These are phyloP conservation scores for Nidula microcarpa DNA, from an alignment of 768 basidiomycete genomes.

Conservation along the genomic window DNA sequence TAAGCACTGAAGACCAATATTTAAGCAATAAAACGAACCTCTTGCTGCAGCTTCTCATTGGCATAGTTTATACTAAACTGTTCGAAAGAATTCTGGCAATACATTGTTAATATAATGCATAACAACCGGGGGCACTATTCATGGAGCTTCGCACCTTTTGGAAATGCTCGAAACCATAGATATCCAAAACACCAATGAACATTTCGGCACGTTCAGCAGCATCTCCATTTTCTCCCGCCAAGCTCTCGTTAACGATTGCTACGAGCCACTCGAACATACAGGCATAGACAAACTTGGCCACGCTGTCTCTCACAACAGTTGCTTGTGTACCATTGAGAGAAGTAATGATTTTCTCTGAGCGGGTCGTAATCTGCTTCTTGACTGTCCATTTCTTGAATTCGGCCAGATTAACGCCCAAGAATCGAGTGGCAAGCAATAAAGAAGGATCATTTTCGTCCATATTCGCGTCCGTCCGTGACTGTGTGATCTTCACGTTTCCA, in stretches of 20 bases:
- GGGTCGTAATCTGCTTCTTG: conserved; percentile 95
- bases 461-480: conserved; percentile 74
- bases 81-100: conserved; percentile 78
- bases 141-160: conserved; percentile 62
- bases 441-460: conserved; percentile 83
- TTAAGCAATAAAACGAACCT: conserved; percentile 46
- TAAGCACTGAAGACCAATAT: neutral
- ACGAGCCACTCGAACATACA: conserved; percentile 99
- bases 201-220: conserved; percentile 89
- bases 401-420: conserved; percentile 83
- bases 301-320: conserved; percentile 90
- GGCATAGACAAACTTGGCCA: conserved; percentile 98
- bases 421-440: conserved; percentile 77
- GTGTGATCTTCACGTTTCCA: conserved; percentile 93
- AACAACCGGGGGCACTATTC: neutral
- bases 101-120: conserved; percentile 1
- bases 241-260: conserved; percentile 93
- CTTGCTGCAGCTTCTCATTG: conserved; percentile 97
- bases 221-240: conserved; percentile 93
- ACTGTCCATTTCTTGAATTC: conserved; percentile 99
- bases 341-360: conserved; percentile 94
- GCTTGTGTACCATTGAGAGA: conserved; percentile 84
- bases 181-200: conserved; percentile 99
- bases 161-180: conserved; percentile 97
- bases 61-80: conserved; percentile 99